Conservation (phyloP, 1,139 yeast genomes). For the Suhomyces panamericanus region DNA sequence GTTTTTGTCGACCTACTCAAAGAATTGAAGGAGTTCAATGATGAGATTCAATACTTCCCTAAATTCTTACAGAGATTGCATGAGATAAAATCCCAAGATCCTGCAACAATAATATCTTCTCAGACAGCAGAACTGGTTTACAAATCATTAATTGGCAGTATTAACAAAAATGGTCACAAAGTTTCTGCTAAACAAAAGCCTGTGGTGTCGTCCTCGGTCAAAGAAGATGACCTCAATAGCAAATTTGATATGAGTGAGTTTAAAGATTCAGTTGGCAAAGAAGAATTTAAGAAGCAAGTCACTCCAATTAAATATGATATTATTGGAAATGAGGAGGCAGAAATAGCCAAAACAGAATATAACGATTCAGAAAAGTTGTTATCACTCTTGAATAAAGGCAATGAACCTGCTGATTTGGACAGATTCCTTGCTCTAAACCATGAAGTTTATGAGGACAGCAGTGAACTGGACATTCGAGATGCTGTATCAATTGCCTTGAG, state of each 20-base stretch:
- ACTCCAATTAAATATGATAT: conserved; percentile 4
- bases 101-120: conserved; percentile 9
- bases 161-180: conserved; percentile 16
- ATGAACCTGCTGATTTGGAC: conserved; percentile 18
- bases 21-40: conserved; percentile 20
- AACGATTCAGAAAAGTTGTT: conserved; percentile 26
- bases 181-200: background rate
- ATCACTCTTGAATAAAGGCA: conserved; percentile 18
- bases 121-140: conserved; percentile 21
- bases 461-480: conserved; percentile 21
- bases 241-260: conserved; percentile 30
- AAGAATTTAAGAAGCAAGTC: conserved; percentile 1
- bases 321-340: conserved; percentile 4
- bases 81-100: conserved; percentile 15
- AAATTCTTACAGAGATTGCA: conserved; percentile 23
- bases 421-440: conserved; percentile 12
- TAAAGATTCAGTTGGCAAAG: background rate
- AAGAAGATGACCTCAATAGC: conserved; percentile 5
- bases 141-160: conserved; percentile 22
- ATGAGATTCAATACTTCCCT: conserved; percentile 25
- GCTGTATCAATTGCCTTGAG: conserved; percentile 27
- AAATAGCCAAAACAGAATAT: conserved; percentile 15
- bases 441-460: conserved; percentile 12
- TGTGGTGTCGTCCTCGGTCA: background rate
- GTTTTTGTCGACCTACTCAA: conserved; percentile 16